Percentiles rank a stretch among this genome's conserved stretches.
Conservation (phyloP, 441 rosid species). For the Cnidoscolus chayamansa region DNA sequence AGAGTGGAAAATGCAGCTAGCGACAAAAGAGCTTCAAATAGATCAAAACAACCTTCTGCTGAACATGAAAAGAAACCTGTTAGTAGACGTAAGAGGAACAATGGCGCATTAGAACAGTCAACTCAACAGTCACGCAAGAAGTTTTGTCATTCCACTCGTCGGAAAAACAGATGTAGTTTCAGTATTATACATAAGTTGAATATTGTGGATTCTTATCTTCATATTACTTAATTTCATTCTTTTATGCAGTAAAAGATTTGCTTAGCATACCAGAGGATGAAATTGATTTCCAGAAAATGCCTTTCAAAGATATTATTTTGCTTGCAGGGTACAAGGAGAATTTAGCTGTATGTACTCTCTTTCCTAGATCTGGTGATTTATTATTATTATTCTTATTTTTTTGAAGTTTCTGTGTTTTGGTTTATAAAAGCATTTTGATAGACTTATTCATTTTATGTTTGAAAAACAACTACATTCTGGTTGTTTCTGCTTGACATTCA, state of each 20-base stretch:
- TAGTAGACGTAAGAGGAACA: conserved; percentile 43
- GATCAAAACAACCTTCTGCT: conserved; percentile 34
- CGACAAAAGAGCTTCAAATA: conserved; percentile 37
- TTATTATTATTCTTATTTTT: no score
- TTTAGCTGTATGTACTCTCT: conserved; percentile 41
- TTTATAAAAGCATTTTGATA: conserved; percentile 2
- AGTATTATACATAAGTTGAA: conserved; percentile 8
- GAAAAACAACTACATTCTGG: not conserved
- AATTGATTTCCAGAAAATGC: conserved; percentile 48
- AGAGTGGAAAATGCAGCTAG: conserved; percentile 27
- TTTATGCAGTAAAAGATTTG: conserved; percentile 54
- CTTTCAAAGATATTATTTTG: conserved; percentile 66
- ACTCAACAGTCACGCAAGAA: conserved; percentile 48
- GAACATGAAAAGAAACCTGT: conserved; percentile 30
- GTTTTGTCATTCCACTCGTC: conserved; percentile 71
- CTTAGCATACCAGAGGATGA: conserved; percentile 79
- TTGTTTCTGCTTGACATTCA: conserved; percentile 11
- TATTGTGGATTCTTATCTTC: conserved; percentile 2
- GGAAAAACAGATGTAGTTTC: conserved; percentile 51
- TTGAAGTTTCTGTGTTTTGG: conserved; percentile 1
- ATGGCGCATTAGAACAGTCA: conserved; percentile 37
- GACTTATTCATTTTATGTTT: not conserved
- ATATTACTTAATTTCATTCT: conserved; percentile 14
- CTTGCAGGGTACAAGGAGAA: conserved; percentile 65
- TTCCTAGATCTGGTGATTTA: conserved; percentile 3